Percentiles rank a stretch among this genome's conserved stretches.
Conservation (phyloP, 257 asterid species). For the Anisodus tanguticus region DNA sequence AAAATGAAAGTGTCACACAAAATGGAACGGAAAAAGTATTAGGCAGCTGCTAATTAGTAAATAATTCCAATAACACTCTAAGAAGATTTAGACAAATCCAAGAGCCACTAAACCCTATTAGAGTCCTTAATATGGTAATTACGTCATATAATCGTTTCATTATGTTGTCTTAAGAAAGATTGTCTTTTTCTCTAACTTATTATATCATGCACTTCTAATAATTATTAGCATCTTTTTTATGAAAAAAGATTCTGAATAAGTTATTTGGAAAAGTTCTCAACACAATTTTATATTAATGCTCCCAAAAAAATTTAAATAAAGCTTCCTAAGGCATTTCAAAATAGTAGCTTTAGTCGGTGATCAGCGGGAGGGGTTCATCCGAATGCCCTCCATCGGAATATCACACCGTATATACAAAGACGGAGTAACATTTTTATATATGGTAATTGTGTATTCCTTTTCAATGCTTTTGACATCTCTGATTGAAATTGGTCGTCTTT, state of each 20-base stretch:
- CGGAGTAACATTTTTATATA: too few relatives aligned
- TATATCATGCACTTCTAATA: not conserved
- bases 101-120: not conserved
- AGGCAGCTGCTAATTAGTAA: not conserved
- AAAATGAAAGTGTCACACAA: too few relatives aligned
- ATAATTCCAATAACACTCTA: not conserved
- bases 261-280: not conserved
- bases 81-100: not conserved
- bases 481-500: too few relatives aligned
- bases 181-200: too few relatives aligned
- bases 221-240: not conserved
- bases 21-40: not conserved
- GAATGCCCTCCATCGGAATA: too few relatives aligned
- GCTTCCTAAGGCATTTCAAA: not conserved
- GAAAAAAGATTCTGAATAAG: too few relatives aligned
- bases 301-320: not conserved
- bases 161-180: not conserved
- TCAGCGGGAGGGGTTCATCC: too few relatives aligned
- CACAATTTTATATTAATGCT: not conserved
- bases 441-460: too few relatives aligned
- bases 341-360: too few relatives aligned
- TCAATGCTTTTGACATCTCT: too few relatives aligned
- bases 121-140: not conserved
- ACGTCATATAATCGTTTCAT: not conserved
- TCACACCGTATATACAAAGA: too few relatives aligned